Base-by-base conservation (phyloP, 768 basidiomycete species). In the Pleurotus salmoneostramineus region DNA sequence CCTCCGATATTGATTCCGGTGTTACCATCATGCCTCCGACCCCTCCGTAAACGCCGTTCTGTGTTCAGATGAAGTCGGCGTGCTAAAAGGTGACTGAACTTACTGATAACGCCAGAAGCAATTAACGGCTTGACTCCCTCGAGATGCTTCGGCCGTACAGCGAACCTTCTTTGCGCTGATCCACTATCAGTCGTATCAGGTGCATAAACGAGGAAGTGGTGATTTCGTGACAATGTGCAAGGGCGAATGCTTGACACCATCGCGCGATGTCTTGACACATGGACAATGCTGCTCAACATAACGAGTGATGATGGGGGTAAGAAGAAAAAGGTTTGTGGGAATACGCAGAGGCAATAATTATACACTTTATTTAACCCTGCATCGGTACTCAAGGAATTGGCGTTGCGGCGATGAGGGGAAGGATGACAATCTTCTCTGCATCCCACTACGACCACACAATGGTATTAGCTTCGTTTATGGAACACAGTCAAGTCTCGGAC, bases 151-250 rank as follows among this genome's bases (percentile, higher is more conserved):
- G 71, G 65, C 45, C 84, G 72, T 6, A 84, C 78, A 4, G 68
- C 64, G 69, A 81, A 75, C 45, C 85, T 69, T 37, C 75, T 70
- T 2, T 68, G 72, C 47, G 76, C 71, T 1, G 77, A 71, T 0
- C 66, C 77, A 11, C 69, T 67, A 59, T 81, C 79, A n/a, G 74
- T 72, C 60, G 62, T 74, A 65, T 87, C 85, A 5, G 81, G 83
- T 1, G 84, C 82, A 60, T 75, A 85, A 4, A 86, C 77, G 42
- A 83, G 60, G 66, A 82, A 85, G 46, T 66, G 71, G 57, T 74
- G 67, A 48, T 56, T 55, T 4, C 56, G 52, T 48, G 56, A 33
- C 6, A 44, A 27, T 27, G 21, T 27, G 56, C 21, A 50, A 58
- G 34, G 35, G 61, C 17, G 37, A 40, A 27, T 27, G 21, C 21